A percentile compares a stretch with the other conserved stretches of the same genome.
Evolutionary conservation across 345 rosid species (phyloP).

Genomic region (Turritis glabra): DNA sequence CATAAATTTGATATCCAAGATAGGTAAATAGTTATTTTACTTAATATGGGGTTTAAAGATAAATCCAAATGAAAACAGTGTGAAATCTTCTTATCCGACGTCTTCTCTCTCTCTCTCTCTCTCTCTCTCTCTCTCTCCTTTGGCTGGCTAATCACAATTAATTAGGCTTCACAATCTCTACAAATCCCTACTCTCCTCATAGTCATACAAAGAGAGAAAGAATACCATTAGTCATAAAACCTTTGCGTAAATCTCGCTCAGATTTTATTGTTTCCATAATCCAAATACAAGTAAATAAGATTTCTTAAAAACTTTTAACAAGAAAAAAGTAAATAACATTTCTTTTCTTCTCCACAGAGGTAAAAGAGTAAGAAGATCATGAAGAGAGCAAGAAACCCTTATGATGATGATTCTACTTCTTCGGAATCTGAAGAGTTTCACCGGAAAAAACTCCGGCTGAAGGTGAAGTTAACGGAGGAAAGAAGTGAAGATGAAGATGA

Average conservation of each 20-base stretch:
- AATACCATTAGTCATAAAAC: slow-evolving; percentile 36
- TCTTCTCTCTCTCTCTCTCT: neutral
- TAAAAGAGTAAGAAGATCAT: neutral
- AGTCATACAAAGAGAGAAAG: slow-evolving; percentile 30
- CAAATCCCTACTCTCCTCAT: slow-evolving; percentile 37
- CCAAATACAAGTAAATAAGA: neutral
- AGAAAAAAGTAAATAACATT: neutral
- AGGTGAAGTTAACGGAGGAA: neutral
- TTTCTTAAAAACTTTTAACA: neutral
- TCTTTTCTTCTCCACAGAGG: neutral
- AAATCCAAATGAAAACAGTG: slow-evolving; percentile 16
- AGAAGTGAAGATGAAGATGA: neutral
- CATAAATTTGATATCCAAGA: neutral
- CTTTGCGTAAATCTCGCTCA: slow-evolving; percentile 28
- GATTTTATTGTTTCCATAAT: slow-evolving; percentile 30
- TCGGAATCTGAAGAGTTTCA: slow-evolving; percentile 23
- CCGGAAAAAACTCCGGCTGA: neutral
- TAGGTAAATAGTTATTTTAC: neutral
- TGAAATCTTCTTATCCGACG: slow-evolving; percentile 1
- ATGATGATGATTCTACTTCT: neutral
- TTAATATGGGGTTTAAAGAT: neutral
- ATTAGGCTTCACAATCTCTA: slow-evolving; percentile 18
- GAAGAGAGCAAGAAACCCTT: slow-evolving; percentile 30
- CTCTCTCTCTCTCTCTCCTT: neutral
- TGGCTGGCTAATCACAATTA: slow-evolving; percentile 24